These are phyloP conservation scores for Agrocybe praecox DNA, from an alignment of 768 basidiomycete genomes.

Conservation along the genomic window DNA sequence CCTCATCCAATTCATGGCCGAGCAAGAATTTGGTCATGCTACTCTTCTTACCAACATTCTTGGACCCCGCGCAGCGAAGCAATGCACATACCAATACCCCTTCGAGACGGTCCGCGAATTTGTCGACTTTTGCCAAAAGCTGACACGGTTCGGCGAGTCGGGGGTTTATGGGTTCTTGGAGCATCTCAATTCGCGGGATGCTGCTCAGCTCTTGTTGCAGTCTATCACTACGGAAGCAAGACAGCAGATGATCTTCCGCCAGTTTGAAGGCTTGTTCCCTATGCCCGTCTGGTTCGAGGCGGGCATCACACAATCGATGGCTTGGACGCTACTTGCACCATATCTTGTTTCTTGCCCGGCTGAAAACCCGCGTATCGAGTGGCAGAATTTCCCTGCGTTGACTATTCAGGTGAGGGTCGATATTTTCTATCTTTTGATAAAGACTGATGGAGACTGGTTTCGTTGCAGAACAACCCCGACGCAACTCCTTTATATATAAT, in stretches of 20 bases:
- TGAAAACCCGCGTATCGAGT: constrained; percentile 50
- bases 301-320: constrained; percentile 62
- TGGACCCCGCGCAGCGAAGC: constrained; percentile 46
- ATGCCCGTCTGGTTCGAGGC: constrained; percentile 60
- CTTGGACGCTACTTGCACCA: constrained; percentile 60
- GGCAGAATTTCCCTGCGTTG: constrained; percentile 60
- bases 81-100: constrained; percentile 59
- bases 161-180: constrained; percentile 68
- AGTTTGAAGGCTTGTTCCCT: constrained; percentile 62
- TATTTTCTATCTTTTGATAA: neutral
- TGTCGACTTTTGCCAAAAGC: constrained; percentile 60
- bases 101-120: constrained; percentile 61
- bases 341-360: constrained; percentile 55
- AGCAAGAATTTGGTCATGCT: constrained; percentile 68
- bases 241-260: constrained; percentile 68
- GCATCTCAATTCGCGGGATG: constrained; percentile 58
- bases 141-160: constrained; percentile 58
- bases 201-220: constrained; percentile 54
- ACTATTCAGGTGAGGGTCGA: constrained; percentile 39
- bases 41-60: constrained; percentile 54
- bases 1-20: constrained; percentile 63
- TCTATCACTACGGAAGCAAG: constrained; percentile 63
- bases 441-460: neutral
- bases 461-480: constrained; percentile 22
- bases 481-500: constrained; percentile 25